Percentiles rank a stretch among this genome's conserved stretches.
These are phyloP conservation scores for Penicillium sp. DNA, from an alignment of 2,329 filamentous ascomycete genomes.

Conservation along the genomic window DNA sequence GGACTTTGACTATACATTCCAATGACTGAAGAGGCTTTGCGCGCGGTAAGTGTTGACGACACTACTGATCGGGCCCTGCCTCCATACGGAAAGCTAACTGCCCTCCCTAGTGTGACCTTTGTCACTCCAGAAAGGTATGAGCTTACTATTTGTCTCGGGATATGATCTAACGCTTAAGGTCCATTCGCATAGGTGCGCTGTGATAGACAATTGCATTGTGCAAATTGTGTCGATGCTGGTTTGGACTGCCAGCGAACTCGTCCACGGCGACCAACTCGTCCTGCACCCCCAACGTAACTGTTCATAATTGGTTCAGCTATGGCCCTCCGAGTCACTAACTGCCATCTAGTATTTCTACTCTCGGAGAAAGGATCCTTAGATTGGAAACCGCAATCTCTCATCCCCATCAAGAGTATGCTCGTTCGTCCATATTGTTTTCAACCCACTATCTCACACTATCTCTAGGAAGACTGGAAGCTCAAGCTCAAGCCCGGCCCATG, in stretches of 20 bases:
- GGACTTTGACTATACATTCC: neutral
- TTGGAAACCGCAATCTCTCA: constrained; percentile 16
- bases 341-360: constrained; percentile 10
- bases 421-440: neutral
- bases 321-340: neutral
- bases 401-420: constrained; percentile 1
- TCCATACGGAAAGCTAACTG: neutral
- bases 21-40: constrained; percentile 18
- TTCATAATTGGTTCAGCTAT: neutral
- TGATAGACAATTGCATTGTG: constrained; percentile 26
- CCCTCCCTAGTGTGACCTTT: constrained; percentile 28
- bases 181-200: constrained; percentile 26
- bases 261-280: constrained; percentile 12
- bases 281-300: constrained; percentile 17
- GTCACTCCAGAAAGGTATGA: constrained; percentile 31
- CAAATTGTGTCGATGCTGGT: constrained; percentile 30
- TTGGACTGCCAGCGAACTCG: constrained; percentile 26
- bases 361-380: constrained; percentile 19
- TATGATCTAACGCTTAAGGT: neutral
- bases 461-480: neutral
- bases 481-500: neutral
- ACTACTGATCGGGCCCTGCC: neutral
- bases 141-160: neutral
- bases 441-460: neutral
- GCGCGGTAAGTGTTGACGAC: constrained; percentile 22